Base-by-base conservation (phyloP, 768 basidiomycete genomes). In the Leccinum fibrillosum region DNA sequence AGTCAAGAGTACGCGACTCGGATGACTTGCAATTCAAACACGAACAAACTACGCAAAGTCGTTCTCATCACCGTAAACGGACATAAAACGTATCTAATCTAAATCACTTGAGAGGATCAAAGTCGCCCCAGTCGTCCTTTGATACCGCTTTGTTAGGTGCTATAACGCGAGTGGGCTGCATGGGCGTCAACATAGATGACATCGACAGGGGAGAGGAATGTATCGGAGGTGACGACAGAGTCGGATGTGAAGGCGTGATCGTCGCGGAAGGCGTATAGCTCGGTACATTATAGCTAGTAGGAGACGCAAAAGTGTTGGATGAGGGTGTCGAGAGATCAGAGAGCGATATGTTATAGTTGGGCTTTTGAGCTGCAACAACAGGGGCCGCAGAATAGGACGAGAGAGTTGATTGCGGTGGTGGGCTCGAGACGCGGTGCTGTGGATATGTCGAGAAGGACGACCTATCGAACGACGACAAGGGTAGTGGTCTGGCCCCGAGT, bases 61-160 rank as follows among this genome's bases (percentile, higher is more conserved):
- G 21, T 44, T 11, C 44, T 19, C 21, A 21, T 21, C 21, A 45
- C 21, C 44, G 44, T 21, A 45, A 42, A 45, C 6, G 5, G 12
- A 25, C 50, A 23, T 30, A 12, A 42, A 35, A 9, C 54, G 45
- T 26, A 37, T 56, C 54, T 48, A 50, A 23, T 56, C 54, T 48
- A 50, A 23, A 42, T 71, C 54, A 74, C 48, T 58, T 72, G 28
- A 72, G 71, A 12, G 91, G 91, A 75, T 93, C 91, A 67, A 93
- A 93, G 69, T 90, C 91, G 23, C 83, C 84, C 88, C 88, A 91
- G 58, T 86, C 85, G 62, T 85, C 80, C 64, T 86, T 88, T 32
- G 84, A 80, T 13, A 80, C 63, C 49, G 77, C 80, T 61, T 84
- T 84, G 15, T 77, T 70, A 6, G 76, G 30, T 19, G 67, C 61